Conservation (phyloP, 148 eudicot genomes). For the Rhododendron ferrugineum region DNA sequence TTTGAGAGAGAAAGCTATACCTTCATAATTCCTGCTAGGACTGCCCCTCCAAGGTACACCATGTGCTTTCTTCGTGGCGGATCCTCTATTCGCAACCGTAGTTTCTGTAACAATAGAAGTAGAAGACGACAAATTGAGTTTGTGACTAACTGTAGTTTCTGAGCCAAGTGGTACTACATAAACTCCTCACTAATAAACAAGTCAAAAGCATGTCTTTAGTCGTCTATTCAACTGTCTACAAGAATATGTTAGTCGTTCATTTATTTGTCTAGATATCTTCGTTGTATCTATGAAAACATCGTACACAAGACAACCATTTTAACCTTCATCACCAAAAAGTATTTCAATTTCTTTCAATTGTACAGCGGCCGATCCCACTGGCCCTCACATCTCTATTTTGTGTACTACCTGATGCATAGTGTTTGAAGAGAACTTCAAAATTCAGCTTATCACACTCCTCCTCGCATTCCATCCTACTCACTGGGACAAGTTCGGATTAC, state of each 20-base stretch:
- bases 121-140: not conserved
- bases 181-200: not conserved
- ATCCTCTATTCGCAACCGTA: slow-evolving; percentile 90
- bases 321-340: not conserved
- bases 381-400: not conserved
- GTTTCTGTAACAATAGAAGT: slow-evolving; percentile 44
- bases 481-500: not conserved
- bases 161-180: not conserved
- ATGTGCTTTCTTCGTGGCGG: slow-evolving; percentile 99
- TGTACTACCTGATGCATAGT: not conserved
- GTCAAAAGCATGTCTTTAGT: not conserved
- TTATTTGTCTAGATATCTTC: not conserved
- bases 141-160: not conserved
- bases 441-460: not conserved
- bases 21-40: slow-evolving; percentile 99
- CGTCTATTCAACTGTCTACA: not conserved
- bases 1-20: slow-evolving; percentile 17
- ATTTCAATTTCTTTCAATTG: not conserved
- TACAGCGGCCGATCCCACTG: not conserved
- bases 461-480: not conserved
- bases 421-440: not conserved
- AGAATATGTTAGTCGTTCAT: not conserved
- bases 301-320: not conserved
- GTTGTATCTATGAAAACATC: not conserved
- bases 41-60: slow-evolving; percentile 99